These are phyloP conservation scores for Pseudogymnoascus pannorum DNA, from an alignment of 2,329 filamentous ascomycete species.

Conservation along the genomic window DNA sequence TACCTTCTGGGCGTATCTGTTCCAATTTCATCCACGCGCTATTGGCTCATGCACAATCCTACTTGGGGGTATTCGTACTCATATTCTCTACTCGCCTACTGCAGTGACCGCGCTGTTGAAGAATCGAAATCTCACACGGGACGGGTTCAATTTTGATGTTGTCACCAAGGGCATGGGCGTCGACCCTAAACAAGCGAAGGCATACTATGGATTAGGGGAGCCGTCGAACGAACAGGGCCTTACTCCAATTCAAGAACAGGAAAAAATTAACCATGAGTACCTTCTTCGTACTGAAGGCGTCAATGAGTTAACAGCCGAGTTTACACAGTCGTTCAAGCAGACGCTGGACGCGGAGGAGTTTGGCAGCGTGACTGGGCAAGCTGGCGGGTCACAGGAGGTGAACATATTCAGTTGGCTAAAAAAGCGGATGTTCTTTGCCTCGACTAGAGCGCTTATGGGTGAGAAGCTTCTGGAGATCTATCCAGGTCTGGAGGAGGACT, in stretches of 20 bases:
- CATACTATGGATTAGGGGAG: not conserved
- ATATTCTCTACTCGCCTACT: not conserved
- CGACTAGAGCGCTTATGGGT: constrained; percentile 4
- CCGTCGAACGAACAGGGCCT: not conserved
- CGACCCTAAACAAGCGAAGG: not conserved
- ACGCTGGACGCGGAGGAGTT: not conserved
- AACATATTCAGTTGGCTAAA: not conserved
- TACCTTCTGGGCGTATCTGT: not conserved
- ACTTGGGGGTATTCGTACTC: not conserved
- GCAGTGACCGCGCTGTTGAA: not conserved
- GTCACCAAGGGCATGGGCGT: not conserved
- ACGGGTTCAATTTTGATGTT: not conserved
- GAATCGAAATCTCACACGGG: not conserved
- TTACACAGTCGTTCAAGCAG: not conserved
- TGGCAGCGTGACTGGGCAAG: not conserved
- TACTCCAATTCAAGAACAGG: not conserved
- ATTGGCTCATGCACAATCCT: not conserved
- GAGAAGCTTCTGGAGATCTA: not conserved
- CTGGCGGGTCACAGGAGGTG: not conserved
- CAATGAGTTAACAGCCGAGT: not conserved
- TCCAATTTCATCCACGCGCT: not conserved
- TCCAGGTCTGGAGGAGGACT: not conserved
- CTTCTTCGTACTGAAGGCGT: not conserved
- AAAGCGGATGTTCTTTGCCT: not conserved
- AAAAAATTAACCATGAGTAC: constrained; percentile 4